Evolutionary conservation across 805 yeast species (phyloP).

Genomic region (Saturnispora diversa): DNA sequence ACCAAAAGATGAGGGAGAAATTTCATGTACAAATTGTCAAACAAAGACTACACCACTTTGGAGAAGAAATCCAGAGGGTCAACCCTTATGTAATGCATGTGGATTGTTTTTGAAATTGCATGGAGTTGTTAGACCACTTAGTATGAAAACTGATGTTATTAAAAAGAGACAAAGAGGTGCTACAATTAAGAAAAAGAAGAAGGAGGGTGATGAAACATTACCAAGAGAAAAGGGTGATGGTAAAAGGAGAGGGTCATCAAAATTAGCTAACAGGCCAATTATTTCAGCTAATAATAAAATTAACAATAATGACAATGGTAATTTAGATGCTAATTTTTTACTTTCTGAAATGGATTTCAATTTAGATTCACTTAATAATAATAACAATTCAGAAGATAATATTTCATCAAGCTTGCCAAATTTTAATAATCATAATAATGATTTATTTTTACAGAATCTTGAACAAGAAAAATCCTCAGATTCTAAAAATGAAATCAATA

Average conservation of each 20-base stretch:
- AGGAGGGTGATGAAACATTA: conserved; percentile 44
- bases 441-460: background rate
- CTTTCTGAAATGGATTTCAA: conserved; percentile 8
- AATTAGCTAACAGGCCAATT: background rate
- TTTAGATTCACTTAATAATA: conserved; percentile 1
- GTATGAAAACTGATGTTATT: conserved; percentile 55
- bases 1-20: conserved; percentile 14
- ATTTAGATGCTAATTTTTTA: conserved; percentile 5
- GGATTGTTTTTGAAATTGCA: conserved; percentile 87
- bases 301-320: background rate
- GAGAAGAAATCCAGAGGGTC: conserved; percentile 89
- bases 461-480: background rate
- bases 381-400: background rate
- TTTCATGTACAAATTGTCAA: conserved; percentile 75
- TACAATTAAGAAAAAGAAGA: conserved; percentile 25
- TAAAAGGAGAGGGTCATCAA: background rate
- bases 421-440: background rate
- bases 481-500: background rate
- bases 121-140: conserved; percentile 90
- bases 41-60: conserved; percentile 91
- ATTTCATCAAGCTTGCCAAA: conserved; percentile 2
- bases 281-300: background rate
- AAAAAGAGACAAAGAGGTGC: conserved; percentile 75
- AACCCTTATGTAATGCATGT: conserved; percentile 93
- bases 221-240: conserved; percentile 15